A percentile compares a stretch with the other conserved stretches of the same genome.
Conservation (phyloP, 2,329 filamentous ascomycete species). For the Monosporascus sp. region DNA sequence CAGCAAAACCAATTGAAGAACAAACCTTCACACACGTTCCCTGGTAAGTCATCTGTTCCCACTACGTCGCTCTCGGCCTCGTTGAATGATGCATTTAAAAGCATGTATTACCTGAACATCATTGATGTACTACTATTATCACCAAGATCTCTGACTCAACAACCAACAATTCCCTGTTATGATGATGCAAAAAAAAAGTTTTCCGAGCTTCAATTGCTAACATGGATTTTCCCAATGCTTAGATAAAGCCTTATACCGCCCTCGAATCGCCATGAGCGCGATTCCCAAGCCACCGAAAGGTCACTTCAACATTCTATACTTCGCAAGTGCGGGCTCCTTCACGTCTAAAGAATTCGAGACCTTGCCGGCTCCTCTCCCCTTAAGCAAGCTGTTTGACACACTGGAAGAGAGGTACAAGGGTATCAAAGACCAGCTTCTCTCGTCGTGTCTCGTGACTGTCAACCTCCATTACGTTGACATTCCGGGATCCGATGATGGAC, state of each 20-base stretch:
- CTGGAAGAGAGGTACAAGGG: constrained; percentile 68
- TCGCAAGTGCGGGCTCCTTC: constrained; percentile 68
- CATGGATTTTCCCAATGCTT: background rate
- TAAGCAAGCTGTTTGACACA: constrained; percentile 57
- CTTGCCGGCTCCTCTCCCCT: constrained; percentile 59
- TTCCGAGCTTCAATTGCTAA: background rate
- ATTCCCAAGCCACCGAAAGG: constrained; percentile 47
- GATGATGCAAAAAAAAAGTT: constrained; percentile 2
- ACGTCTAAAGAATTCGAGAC: constrained; percentile 63
- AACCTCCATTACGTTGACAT: constrained; percentile 79
- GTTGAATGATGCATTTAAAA: constrained; percentile 46
- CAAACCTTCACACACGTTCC: background rate
- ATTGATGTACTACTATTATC: constrained; percentile 54
- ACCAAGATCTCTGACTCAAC: constrained; percentile 66
- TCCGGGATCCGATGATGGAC: constrained; percentile 37
- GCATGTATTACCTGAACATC: constrained; percentile 56
- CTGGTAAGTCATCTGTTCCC: constrained; percentile 13
- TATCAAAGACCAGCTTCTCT: constrained; percentile 62
- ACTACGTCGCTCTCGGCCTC: constrained; percentile 13
- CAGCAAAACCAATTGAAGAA: background rate
- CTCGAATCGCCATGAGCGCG: constrained; percentile 26
- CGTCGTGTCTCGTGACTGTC: constrained; percentile 70
- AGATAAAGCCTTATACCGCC: background rate
- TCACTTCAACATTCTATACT: constrained; percentile 79
- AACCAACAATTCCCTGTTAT: constrained; percentile 9